Conservation (phyloP, 1,284 basidiomycete genomes). For the Ustilago sp. region DNA sequence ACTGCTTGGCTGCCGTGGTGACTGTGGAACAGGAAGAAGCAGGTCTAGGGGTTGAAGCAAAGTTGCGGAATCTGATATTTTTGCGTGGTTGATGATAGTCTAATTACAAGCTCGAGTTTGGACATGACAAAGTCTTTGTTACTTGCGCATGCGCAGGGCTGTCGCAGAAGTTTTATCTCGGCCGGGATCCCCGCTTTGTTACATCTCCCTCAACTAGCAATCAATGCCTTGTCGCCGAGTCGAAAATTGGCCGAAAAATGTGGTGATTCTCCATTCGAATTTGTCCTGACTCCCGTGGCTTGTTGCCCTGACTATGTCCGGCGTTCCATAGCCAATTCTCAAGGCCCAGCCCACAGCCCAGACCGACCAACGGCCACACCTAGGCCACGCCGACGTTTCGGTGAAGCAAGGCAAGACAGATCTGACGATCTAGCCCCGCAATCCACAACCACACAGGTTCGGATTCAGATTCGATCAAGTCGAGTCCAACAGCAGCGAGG, state of each 20-base stretch:
- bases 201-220: too few relatives aligned
- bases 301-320: not conserved
- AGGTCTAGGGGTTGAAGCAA: not conserved
- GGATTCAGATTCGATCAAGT: slow-evolving; percentile 1
- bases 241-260: not conserved
- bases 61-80: too few relatives aligned
- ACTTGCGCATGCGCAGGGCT: too few relatives aligned
- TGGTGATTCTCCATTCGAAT: slow-evolving; percentile 3
- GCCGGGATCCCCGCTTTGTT: too few relatives aligned
- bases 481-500: not conserved
- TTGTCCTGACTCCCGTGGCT: not conserved
- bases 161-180: too few relatives aligned
- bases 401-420: slow-evolving; percentile 1
- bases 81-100: too few relatives aligned
- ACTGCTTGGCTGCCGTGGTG: slow-evolving; percentile 3
- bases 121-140: too few relatives aligned
- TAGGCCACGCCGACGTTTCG: slow-evolving; percentile 6
- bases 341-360: not conserved
- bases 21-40: not conserved
- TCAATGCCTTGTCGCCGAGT: not conserved
- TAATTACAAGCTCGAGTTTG: too few relatives aligned
- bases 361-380: not conserved
- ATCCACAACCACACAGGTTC: not conserved
- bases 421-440: slow-evolving; percentile 13
- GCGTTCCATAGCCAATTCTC: not conserved